These are phyloP conservation scores for Pichia cabralensis DNA, from an alignment of 805 yeast genomes.

Conservation along the genomic window DNA sequence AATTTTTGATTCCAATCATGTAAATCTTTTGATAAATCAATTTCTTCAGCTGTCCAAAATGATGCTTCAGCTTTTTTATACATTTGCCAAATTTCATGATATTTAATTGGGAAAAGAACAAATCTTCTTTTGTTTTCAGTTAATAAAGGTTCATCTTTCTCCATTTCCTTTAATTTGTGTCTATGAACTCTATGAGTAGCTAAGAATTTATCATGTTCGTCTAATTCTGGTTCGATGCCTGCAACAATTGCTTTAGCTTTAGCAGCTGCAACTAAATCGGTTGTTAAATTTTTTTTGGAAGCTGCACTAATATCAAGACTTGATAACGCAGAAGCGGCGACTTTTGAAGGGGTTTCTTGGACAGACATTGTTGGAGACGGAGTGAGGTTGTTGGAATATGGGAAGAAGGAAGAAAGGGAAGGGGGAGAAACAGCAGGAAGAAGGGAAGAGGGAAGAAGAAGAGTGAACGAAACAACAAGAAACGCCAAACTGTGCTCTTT, in stretches of 20 bases:
- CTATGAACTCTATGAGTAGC: conserved; percentile 59
- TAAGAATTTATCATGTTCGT: conserved; percentile 47
- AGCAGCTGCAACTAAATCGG: conserved; percentile 32
- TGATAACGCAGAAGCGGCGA: conserved; percentile 46
- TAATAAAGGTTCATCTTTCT: conserved; percentile 84
- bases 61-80: conserved; percentile 97
- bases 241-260: conserved; percentile 24
- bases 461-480: not conserved
- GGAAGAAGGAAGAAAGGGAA: not conserved
- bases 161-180: conserved; percentile 60
- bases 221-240: conserved; percentile 16
- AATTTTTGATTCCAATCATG: conserved; percentile 88
- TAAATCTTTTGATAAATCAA: conserved; percentile 84
- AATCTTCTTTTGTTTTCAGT: conserved; percentile 79
- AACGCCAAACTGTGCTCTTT: too few species aligned
- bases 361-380: conserved; percentile 29
- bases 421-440: not conserved
- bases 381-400: not conserved
- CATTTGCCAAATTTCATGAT: conserved; percentile 98
- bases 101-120: conserved; percentile 91
- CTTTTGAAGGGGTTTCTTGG: conserved; percentile 66
- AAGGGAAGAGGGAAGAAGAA: not conserved
- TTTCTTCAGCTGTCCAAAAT: conserved; percentile 99
- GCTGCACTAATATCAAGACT: conserved; percentile 37
- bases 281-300: conserved; percentile 32